Conservation (phyloP, 352 stramenopile species). For the Phytophthora foliorum region DNA sequence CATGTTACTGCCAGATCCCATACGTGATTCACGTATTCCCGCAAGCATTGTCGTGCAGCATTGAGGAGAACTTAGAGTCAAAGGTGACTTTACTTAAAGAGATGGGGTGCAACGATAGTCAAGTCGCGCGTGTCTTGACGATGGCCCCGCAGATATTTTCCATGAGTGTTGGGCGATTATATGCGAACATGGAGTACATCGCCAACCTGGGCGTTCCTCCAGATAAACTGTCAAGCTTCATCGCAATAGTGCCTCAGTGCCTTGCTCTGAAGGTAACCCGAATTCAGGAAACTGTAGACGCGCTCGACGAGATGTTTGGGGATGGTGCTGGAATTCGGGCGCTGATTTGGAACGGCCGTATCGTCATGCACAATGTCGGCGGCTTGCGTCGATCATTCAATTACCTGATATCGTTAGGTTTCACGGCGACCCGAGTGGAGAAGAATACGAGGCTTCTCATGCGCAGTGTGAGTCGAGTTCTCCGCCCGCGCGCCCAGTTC, state of each 20-base stretch:
- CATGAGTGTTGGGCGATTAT: conserved; percentile 44
- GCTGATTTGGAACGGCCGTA: conserved; percentile 39
- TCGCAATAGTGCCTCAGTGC: conserved; percentile 51
- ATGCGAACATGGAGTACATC: conserved; percentile 43
- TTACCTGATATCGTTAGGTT: conserved; percentile 49
- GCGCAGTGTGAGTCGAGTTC: conserved; percentile 50
- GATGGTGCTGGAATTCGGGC: conserved; percentile 21
- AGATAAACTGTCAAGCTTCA: conserved; percentile 43
- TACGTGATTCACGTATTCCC: conserved; percentile 69
- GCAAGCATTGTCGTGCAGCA: conserved; percentile 40
- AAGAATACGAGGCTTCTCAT: conserved; percentile 47
- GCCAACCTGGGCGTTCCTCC: conserved; percentile 39
- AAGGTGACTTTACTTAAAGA: conserved; percentile 53
- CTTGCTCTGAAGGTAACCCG: conserved; percentile 44
- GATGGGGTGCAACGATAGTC: conserved; percentile 41
- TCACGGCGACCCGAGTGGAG: conserved; percentile 40
- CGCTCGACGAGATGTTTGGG: conserved; percentile 57
- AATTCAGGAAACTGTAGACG: conserved; percentile 54
- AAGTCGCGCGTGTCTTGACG: conserved; percentile 55
- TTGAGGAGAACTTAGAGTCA: conserved; percentile 48
- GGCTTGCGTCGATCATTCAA: conserved; percentile 49
- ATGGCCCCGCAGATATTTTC: conserved; percentile 54
- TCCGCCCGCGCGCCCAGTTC: conserved; percentile 60
- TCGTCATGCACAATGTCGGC: conserved; percentile 66
- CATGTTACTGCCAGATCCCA: conserved; percentile 43